Evolutionary conservation across 2,329 filamentous ascomycete genomes (phyloP), one percentile per base, ranked within the genome.

Genomic region (Neobulgaria alba): DNA sequence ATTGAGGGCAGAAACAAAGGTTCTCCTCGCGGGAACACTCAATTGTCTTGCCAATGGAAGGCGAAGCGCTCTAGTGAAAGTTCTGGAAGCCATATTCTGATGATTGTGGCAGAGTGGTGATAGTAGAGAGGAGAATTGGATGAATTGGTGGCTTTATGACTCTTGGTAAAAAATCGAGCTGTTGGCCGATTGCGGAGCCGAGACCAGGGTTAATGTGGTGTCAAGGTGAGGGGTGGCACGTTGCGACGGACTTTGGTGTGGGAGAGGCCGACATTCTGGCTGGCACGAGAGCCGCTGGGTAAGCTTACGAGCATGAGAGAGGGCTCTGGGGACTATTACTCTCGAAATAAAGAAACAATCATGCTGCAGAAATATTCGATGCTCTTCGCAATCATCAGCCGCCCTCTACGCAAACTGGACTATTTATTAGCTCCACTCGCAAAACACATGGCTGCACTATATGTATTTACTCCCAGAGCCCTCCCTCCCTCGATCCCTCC

Each of bases 61-160:
- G 61, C 77, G 76, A 57, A 82, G 67, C 62, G 77, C 73, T 71
- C 75, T 79, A 60, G 75, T 75, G 71, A 87, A 73, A 69, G 69
- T 78, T 69, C 82, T 75, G 60, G 84, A 85, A 64, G 85, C 82
- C 85, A 90, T 38, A 89, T 70, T 65, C 76, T 67, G 36, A 40
- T 48, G 40, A 40, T 48, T 39, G 46, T 18, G 49, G 45, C 46
- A 48, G 48, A 53, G 46, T 47, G 46, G 31, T 39, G 17, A 33
- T 41, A 7, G 23, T 7, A 26, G 23, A 26, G 23, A 12, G 12
- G 23, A 26, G 23, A 12, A 7, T 7, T 26, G 7, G 23, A 7
- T 26, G 23, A 7, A 12, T 26, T 12, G 23, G 35, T 47, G 42
- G 42, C 36, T 47, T 33, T 45, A 45, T 39, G 29, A 12, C 7